Percentiles rank a stretch among this genome's conserved stretches.
phyloP scores from a whole-genome alignment of 2,329 filamentous ascomycete genomes.

The Aspergillus piperis region DNA sequence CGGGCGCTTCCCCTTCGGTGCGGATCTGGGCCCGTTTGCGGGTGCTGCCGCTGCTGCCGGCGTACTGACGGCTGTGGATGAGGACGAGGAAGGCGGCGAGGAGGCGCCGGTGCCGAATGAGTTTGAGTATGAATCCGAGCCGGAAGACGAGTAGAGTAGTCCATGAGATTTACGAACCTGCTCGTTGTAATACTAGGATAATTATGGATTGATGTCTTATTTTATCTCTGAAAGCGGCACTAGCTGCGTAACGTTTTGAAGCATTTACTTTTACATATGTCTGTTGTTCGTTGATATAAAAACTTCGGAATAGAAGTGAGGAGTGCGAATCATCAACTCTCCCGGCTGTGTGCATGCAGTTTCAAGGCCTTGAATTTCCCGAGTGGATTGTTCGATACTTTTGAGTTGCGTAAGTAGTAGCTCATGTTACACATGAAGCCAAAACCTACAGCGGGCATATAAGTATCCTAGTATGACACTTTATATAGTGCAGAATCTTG shows the following conservation, averaged over 20 bases:
- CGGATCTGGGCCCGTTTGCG: constrained; percentile 25
- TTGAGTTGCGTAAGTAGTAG: no score
- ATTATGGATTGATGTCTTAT: constrained; percentile 33
- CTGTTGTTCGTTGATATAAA: neutral
- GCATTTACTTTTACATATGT: constrained; percentile 5
- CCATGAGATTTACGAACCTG: constrained; percentile 14
- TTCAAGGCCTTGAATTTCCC: neutral
- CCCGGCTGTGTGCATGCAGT: neutral
- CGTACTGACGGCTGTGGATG: constrained; percentile 83
- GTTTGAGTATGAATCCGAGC: constrained; percentile 50
- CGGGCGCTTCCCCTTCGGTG: constrained; percentile 23
- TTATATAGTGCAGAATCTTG: no score
- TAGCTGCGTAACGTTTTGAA: constrained; percentile 15
- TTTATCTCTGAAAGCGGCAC: constrained; percentile 7
- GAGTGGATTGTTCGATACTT: neutral
- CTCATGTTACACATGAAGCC: no score
- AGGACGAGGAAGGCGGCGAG: constrained; percentile 56
- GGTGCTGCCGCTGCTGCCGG: constrained; percentile 73
- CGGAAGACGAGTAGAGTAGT: constrained; percentile 29
- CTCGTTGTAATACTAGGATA: constrained; percentile 43
- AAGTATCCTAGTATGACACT: no score
- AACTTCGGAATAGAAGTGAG: neutral
- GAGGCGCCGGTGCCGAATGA: constrained; percentile 51
- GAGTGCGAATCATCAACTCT: neutral
- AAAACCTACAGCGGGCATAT: no score